Percentiles rank a stretch among this genome's conserved stretches.
phyloP scores from a whole-genome alignment of 1,139 yeast species.

The Hyphopichia wangnamkhiaoensis region DNA sequence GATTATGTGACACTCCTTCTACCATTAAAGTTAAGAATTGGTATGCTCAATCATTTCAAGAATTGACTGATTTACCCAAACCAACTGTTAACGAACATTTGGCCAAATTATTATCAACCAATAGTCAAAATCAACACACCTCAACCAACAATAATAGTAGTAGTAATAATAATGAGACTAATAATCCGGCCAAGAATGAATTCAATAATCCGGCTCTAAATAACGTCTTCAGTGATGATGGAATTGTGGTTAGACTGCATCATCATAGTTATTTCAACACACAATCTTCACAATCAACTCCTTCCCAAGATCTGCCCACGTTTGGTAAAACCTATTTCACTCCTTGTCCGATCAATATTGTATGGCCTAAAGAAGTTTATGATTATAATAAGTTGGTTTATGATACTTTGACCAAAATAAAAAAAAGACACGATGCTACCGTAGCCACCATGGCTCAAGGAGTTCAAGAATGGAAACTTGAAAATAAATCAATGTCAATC shows the following conservation, averaged over 20 bases:
- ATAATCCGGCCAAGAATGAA: slow-evolving; percentile 34
- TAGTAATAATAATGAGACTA: slow-evolving; percentile 12
- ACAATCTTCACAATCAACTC: slow-evolving; percentile 4
- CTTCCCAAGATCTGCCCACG: slow-evolving; percentile 35
- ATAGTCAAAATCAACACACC: slow-evolving; percentile 5
- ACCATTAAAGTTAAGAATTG: slow-evolving; percentile 78
- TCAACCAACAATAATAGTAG: background rate
- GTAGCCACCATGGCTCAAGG: slow-evolving; percentile 94
- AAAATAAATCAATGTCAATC: slow-evolving; percentile 47
- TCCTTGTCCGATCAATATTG: slow-evolving; percentile 50
- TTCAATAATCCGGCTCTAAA: slow-evolving; percentile 41
- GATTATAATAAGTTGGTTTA: slow-evolving; percentile 70
- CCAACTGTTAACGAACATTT: slow-evolving; percentile 47
- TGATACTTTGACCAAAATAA: slow-evolving; percentile 67
- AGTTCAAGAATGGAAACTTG: slow-evolving; percentile 82
- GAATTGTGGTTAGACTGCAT: slow-evolving; percentile 44
- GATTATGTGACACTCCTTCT: slow-evolving; percentile 70
- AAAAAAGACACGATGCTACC: slow-evolving; percentile 87
- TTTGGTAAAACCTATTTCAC: slow-evolving; percentile 61
- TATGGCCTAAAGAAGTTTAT: slow-evolving; percentile 76
- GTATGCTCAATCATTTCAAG: slow-evolving; percentile 92
- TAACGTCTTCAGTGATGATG: slow-evolving; percentile 54
- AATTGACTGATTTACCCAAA: slow-evolving; percentile 59
- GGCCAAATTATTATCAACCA: slow-evolving; percentile 28
- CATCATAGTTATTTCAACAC: slow-evolving; percentile 14